Evolutionary conservation across 2,329 filamentous ascomycete species (phyloP).

Genomic region (Alternaria angustiovoidea): DNA sequence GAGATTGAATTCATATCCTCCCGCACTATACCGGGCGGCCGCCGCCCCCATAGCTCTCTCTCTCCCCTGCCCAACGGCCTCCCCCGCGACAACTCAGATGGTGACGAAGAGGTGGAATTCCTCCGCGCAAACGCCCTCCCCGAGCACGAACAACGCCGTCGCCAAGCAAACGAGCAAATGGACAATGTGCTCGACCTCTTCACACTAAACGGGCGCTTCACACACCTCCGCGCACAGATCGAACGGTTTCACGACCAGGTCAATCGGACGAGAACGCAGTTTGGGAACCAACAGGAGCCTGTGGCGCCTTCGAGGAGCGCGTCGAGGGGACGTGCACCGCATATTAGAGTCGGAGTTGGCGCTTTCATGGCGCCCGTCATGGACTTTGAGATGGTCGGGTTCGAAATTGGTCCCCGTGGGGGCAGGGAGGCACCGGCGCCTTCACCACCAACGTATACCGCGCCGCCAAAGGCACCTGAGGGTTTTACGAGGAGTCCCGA

Average conservation of each 20-base stretch:
- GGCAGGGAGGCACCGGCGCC: constrained; percentile 31
- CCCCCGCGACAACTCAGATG: constrained; percentile 21
- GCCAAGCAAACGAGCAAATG: constrained; percentile 23
- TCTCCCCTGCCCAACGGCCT: not conserved
- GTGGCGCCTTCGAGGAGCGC: constrained; percentile 24
- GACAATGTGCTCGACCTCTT: constrained; percentile 31
- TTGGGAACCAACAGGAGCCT: constrained; percentile 18
- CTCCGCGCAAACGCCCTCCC: constrained; percentile 35
- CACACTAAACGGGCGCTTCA: constrained; percentile 25
- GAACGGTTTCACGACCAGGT: constrained; percentile 31
- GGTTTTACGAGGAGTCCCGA: constrained; percentile 83
- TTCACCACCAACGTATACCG: constrained; percentile 62
- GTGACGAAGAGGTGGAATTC: constrained; percentile 46
- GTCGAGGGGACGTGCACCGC: constrained; percentile 17
- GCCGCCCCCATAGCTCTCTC: not conserved
- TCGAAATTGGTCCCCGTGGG: constrained; percentile 51
- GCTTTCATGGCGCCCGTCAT: constrained; percentile 37
- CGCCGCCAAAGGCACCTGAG: constrained; percentile 69
- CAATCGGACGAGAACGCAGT: constrained; percentile 19
- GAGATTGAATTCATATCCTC: constrained; percentile 61
- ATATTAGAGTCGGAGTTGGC: constrained; percentile 34
- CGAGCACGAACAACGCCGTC: constrained; percentile 26
- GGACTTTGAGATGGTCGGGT: constrained; percentile 55
- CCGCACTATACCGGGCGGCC: constrained; percentile 32
- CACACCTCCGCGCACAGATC: constrained; percentile 32